A percentile compares a stretch with the other conserved stretches of the same genome.
Evolutionary conservation across 2,329 filamentous ascomycete genomes (phyloP).

Genomic region (Exophiala oligosperma): DNA sequence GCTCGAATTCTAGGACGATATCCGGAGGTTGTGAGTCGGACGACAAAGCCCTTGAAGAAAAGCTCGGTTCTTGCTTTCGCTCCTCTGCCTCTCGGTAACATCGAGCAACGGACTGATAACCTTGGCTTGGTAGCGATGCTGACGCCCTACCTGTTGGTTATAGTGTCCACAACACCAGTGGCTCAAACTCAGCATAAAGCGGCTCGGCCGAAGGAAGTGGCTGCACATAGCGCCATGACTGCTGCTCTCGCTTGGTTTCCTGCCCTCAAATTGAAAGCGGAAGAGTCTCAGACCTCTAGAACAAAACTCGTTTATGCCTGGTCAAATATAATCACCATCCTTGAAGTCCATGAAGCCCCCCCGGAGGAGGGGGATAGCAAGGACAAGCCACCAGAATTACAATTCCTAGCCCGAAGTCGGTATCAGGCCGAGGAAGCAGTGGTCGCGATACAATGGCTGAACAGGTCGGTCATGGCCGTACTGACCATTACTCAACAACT

Average conservation of each 20-base stretch:
- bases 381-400: conserved; percentile 74
- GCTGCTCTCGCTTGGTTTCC: conserved; percentile 97
- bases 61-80: conserved; percentile 94
- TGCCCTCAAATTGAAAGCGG: conserved; percentile 83
- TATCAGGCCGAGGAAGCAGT: conserved; percentile 96
- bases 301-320: conserved; percentile 94
- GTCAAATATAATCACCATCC: conserved; percentile 93
- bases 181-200: conserved; percentile 97
- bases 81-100: conserved; percentile 87
- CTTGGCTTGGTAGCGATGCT: conserved; percentile 93
- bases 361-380: conserved; percentile 60
- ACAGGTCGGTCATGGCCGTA: conserved; percentile 85
- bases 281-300: conserved; percentile 65
- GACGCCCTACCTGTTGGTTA: conserved; percentile 91
- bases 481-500: conserved; percentile 92
- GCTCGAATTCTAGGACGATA: conserved; percentile 90
- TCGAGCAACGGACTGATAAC: conserved; percentile 81
- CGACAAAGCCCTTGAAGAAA: conserved; percentile 74
- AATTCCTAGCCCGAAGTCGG: conserved; percentile 78
- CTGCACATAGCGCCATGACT: conserved; percentile 85
- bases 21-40: conserved; percentile 65
- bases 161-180: conserved; percentile 94
- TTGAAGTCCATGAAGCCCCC: conserved; percentile 78
- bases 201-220: conserved; percentile 84
- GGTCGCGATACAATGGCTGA: conserved; percentile 95